phyloP scores from a whole-genome alignment of 441 rosid genomes.

The Gossypium trilobum region DNA sequence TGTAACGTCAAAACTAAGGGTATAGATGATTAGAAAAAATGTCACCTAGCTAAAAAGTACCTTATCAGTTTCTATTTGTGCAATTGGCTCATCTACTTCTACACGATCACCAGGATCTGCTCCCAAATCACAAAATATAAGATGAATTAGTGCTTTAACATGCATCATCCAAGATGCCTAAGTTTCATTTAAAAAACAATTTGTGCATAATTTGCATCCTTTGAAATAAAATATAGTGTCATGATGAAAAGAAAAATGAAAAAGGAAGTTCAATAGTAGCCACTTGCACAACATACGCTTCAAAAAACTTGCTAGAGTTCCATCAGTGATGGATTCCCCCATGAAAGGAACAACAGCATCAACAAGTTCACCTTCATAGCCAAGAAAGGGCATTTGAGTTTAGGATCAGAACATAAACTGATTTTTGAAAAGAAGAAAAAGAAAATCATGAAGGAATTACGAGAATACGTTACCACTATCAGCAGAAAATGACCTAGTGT shows the following conservation, averaged over 20 bases:
- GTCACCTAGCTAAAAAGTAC: constrained; percentile 18
- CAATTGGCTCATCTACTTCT: constrained; percentile 43
- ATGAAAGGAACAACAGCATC: constrained; percentile 47
- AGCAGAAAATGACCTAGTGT: constrained; percentile 27
- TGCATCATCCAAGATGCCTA: not conserved
- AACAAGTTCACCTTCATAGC: constrained; percentile 36
- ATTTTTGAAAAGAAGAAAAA: not conserved
- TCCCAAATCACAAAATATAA: constrained; percentile 13
- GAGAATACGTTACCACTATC: constrained; percentile 25
- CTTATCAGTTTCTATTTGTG: constrained; percentile 55
- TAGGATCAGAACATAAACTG: not conserved
- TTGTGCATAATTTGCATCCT: not conserved
- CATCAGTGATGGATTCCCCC: constrained; percentile 54
- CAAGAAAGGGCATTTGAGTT: not conserved
- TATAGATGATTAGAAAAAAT: not conserved
- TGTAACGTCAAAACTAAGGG: not conserved
- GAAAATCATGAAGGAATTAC: not conserved
- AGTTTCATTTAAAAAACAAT: not conserved
- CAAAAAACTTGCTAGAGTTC: constrained; percentile 36
- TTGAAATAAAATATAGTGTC: not conserved
- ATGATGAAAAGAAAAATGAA: not conserved
- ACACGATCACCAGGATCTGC: constrained; percentile 51
- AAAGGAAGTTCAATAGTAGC: not conserved
- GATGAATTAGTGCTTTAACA: not conserved
- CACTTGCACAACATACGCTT: constrained; percentile 32